Evolutionary conservation across 2,329 filamentous ascomycete species (phyloP).

Genomic region (Chaetothyriales sp.): DNA sequence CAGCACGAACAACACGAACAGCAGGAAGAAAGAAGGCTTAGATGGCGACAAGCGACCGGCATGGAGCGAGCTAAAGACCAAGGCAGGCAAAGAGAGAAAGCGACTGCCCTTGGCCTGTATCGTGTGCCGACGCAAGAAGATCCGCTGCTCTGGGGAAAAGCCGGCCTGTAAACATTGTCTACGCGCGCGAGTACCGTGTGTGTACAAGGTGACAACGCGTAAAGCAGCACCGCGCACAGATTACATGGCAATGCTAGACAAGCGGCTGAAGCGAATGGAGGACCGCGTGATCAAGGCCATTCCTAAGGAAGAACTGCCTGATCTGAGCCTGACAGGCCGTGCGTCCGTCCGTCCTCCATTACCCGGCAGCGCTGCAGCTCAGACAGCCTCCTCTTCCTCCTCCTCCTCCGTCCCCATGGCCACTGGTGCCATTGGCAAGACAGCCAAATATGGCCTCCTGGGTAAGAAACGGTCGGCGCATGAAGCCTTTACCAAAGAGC

Average conservation of each 20-base stretch:
- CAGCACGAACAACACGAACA: neutral
- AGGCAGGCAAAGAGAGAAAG: conserved; percentile 91
- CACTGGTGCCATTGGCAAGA: conserved; percentile 6
- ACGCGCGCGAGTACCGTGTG: conserved; percentile 80
- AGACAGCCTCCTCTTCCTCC: conserved; percentile 5
- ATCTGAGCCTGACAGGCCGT: conserved; percentile 52
- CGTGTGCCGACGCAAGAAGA: conserved; percentile 91
- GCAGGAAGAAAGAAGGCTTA: conserved; percentile 26
- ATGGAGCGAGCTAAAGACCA: conserved; percentile 75
- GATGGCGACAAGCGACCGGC: conserved; percentile 46
- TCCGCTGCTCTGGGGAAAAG: conserved; percentile 93
- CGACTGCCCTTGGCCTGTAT: conserved; percentile 86
- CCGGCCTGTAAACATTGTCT: conserved; percentile 94
- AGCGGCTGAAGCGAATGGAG: conserved; percentile 90
- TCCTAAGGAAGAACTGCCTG: conserved; percentile 66
- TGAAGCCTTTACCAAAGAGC: conserved; percentile 69
- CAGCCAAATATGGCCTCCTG: conserved; percentile 7
- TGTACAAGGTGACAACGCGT: conserved; percentile 90
- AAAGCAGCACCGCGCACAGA: conserved; percentile 91
- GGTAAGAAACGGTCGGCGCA: conserved; percentile 70
- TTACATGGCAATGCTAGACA: conserved; percentile 98
- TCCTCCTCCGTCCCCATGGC: neutral
- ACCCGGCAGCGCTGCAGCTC: conserved; percentile 36
- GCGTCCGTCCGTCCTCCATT: conserved; percentile 71
- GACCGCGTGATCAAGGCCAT: conserved; percentile 93